A percentile compares a stretch with the other conserved stretches of the same genome.
Conservation (phyloP, 2,329 filamentous ascomycete species). For the Fonsecaea erecta region DNA sequence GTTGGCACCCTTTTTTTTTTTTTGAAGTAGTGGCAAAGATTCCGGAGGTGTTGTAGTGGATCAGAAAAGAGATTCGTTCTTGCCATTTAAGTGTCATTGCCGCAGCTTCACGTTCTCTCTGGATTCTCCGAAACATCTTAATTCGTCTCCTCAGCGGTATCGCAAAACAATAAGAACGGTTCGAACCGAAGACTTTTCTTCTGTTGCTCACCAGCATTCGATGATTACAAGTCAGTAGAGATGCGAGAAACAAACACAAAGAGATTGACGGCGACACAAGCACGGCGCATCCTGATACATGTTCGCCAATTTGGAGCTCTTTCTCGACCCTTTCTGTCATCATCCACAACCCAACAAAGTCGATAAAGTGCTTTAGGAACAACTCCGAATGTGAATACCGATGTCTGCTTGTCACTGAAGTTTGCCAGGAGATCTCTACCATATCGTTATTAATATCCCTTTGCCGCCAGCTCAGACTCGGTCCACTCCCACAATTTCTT, state of each 20-base stretch:
- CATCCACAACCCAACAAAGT: background rate
- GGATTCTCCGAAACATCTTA: too few species aligned
- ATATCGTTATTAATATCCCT: slow-evolving; percentile 18
- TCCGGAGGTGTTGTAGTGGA: background rate
- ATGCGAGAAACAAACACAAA: too few species aligned
- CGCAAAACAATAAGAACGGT: too few species aligned
- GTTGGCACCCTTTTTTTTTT: background rate
- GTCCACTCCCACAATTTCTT: slow-evolving; percentile 48
- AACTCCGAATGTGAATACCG: background rate
- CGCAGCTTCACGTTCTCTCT: too few species aligned
- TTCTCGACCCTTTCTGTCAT: background rate
- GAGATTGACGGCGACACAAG: too few species aligned
- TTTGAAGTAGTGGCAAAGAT: too few species aligned
- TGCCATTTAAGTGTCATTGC: background rate
- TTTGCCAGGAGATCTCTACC: background rate
- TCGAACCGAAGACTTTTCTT: too few species aligned
- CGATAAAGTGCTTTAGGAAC: background rate
- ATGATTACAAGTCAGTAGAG: too few species aligned
- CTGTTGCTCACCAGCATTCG: too few species aligned
- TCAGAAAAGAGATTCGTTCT: background rate
- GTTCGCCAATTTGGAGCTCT: background rate
- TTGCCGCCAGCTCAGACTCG: slow-evolving; percentile 32
- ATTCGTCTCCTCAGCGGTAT: too few species aligned
- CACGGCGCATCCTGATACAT: background rate
- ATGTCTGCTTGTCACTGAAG: background rate